Percentiles rank a stretch among this genome's conserved stretches.
Conservation (phyloP, 2,329 filamentous ascomycete species). For the Lachnellula cervina region DNA sequence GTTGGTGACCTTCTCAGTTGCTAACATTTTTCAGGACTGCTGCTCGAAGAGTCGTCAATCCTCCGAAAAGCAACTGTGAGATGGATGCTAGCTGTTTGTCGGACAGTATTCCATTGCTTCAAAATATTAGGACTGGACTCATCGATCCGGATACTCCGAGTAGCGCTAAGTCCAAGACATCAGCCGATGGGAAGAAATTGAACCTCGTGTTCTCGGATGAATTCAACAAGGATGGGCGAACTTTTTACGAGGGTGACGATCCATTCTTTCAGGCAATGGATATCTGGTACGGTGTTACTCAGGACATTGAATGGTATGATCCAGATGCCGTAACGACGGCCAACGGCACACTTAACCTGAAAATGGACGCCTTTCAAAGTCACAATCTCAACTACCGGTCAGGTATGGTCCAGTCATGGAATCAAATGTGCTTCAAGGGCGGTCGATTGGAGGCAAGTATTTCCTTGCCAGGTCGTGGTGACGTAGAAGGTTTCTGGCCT, state of each 20-base stretch:
- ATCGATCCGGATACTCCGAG: constrained; percentile 65
- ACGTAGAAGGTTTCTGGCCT: constrained; percentile 67
- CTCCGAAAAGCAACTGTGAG: constrained; percentile 27
- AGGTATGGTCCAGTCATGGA: constrained; percentile 73
- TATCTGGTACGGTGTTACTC: constrained; percentile 67
- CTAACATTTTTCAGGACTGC: constrained; percentile 47
- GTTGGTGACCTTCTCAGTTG: not conserved
- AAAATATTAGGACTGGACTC: constrained; percentile 55
- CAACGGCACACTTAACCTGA: constrained; percentile 57
- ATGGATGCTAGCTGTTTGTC: constrained; percentile 37
- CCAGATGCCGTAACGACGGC: constrained; percentile 60
- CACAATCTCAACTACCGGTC: constrained; percentile 64
- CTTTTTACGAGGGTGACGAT: constrained; percentile 68
- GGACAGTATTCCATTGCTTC: constrained; percentile 41
- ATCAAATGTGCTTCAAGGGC: constrained; percentile 68
- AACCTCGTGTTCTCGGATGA: constrained; percentile 68
- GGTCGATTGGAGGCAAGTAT: constrained; percentile 66
- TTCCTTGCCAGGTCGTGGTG: constrained; percentile 62
- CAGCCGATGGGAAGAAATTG: constrained; percentile 55
- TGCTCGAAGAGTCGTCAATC: constrained; percentile 37
- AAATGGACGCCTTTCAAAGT: constrained; percentile 60
- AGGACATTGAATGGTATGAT: constrained; percentile 68
- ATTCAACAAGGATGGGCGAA: constrained; percentile 62
- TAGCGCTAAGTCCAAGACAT: constrained; percentile 50
- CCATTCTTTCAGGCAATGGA: constrained; percentile 64